Conservation (phyloP, 2,329 filamentous ascomycete species). For the Clarireedia monteithiana region DNA sequence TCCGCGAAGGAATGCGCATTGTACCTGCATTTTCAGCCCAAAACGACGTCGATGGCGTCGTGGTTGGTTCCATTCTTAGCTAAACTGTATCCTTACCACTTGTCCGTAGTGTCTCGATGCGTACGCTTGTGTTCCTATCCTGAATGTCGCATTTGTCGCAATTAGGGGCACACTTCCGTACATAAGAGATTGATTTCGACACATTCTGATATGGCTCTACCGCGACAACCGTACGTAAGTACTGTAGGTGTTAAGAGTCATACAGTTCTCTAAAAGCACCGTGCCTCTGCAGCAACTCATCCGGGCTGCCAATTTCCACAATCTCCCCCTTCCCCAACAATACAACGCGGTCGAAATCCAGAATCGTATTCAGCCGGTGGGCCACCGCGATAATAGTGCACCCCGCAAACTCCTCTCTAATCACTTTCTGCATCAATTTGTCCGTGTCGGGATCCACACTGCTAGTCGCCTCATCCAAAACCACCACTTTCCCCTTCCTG, state of each 20-base stretch:
- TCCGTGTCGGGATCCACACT: slow-evolving; percentile 52
- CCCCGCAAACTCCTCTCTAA: slow-evolving; percentile 43
- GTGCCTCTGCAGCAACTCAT: neutral
- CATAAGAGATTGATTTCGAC: too few species aligned
- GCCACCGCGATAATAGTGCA: slow-evolving; percentile 44
- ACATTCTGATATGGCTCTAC: too few species aligned
- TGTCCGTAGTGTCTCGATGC: too few species aligned
- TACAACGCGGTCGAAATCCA: slow-evolving; percentile 33
- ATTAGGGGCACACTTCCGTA: too few species aligned
- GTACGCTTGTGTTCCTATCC: too few species aligned
- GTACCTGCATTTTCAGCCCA: too few species aligned
- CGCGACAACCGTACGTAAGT: too few species aligned
- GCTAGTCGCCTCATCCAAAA: slow-evolving; percentile 37
- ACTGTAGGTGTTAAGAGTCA: slow-evolving; percentile 1
- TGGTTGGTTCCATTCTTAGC: too few species aligned
- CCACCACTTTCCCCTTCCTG: slow-evolving; percentile 31
- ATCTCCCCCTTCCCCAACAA: slow-evolving; percentile 6
- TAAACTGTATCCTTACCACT: too few species aligned
- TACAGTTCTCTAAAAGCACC: slow-evolving; percentile 30
- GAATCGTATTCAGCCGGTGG: slow-evolving; percentile 36
- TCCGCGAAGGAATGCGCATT: too few species aligned
- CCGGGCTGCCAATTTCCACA: neutral
- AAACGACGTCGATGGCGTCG: too few species aligned
- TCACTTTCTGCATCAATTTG: slow-evolving; percentile 45
- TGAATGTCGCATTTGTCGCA: too few species aligned